phyloP scores from a whole-genome alignment of 2,329 filamentous ascomycete species.

The Trichoderma guizhouense region DNA sequence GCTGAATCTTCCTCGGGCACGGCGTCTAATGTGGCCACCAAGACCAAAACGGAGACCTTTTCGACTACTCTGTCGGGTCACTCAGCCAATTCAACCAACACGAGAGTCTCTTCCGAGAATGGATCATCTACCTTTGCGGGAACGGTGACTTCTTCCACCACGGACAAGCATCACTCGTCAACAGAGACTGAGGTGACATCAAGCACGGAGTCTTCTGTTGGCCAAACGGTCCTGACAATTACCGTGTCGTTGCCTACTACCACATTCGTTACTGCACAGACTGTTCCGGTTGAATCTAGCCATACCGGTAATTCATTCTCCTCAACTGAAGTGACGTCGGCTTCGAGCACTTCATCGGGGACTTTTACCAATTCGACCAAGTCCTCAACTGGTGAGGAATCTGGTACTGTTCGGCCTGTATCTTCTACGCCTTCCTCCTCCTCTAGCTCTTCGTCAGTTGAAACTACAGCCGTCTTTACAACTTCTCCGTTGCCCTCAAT shows the following conservation, averaged over 20 bases:
- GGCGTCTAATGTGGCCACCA: neutral
- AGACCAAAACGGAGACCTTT: slow-evolving; percentile 7
- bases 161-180: neutral
- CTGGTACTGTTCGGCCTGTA: slow-evolving; percentile 3
- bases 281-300: neutral
- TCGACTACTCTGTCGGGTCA: neutral
- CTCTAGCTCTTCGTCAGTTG: neutral
- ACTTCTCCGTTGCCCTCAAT: neutral
- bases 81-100: neutral
- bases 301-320: slow-evolving; percentile 5
- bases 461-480: neutral
- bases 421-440: neutral
- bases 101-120: neutral
- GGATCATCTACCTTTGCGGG: neutral
- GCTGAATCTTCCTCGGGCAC: slow-evolving; percentile 7
- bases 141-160: neutral
- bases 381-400: neutral
- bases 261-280: slow-evolving; percentile 5
- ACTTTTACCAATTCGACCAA: neutral
- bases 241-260: slow-evolving; percentile 7
- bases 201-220: neutral
- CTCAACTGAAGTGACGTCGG: neutral
- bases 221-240: neutral
- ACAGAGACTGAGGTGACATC: neutral
- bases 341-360: neutral